A percentile compares a stretch with the other conserved stretches of the same genome.
Conservation (phyloP, 2,329 filamentous ascomycete genomes). For the Scedosporium aurantiacum region DNA sequence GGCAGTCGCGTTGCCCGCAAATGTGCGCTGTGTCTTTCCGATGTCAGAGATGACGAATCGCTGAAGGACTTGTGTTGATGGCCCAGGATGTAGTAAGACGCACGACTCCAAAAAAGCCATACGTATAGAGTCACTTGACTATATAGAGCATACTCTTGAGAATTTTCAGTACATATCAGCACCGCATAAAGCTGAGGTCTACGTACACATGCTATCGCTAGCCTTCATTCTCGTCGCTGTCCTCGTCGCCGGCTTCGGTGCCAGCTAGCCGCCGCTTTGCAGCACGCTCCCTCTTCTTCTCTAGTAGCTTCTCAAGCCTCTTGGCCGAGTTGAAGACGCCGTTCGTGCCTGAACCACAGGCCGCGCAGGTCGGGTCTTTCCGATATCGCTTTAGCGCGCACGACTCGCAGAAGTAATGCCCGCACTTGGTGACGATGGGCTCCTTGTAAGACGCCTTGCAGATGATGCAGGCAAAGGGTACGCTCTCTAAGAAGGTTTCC, state of each 20-base stretch:
- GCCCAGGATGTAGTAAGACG: no score
- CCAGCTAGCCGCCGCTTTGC: slow-evolving; percentile 45
- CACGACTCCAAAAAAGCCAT: no score
- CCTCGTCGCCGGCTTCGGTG: slow-evolving; percentile 38
- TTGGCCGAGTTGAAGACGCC: slow-evolving; percentile 87
- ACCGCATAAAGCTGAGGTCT: no score
- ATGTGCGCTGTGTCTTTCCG: no score
- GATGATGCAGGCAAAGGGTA: slow-evolving; percentile 83
- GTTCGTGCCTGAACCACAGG: slow-evolving; percentile 72
- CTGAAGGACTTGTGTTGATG: no score
- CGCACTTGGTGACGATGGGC: slow-evolving; percentile 80
- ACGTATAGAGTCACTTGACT: no score
- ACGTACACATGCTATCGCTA: no score
- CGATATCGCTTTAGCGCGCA: slow-evolving; percentile 82
- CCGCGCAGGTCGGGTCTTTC: slow-evolving; percentile 77
- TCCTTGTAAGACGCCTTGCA: slow-evolving; percentile 68
- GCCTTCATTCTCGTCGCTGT: slow-evolving; percentile 31
- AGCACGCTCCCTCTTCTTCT: slow-evolving; percentile 55
- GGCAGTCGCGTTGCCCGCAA: no score
- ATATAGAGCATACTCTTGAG: no score
- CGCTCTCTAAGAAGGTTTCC: slow-evolving; percentile 64
- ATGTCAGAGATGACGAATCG: no score
- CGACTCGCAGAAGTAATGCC: slow-evolving; percentile 89
- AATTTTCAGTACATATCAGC: no score
- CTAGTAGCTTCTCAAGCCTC: slow-evolving; percentile 68